Evolutionary conservation across 2,329 filamentous ascomycete genomes (phyloP).

Genomic region (Arthrobotrys sinensis): DNA sequence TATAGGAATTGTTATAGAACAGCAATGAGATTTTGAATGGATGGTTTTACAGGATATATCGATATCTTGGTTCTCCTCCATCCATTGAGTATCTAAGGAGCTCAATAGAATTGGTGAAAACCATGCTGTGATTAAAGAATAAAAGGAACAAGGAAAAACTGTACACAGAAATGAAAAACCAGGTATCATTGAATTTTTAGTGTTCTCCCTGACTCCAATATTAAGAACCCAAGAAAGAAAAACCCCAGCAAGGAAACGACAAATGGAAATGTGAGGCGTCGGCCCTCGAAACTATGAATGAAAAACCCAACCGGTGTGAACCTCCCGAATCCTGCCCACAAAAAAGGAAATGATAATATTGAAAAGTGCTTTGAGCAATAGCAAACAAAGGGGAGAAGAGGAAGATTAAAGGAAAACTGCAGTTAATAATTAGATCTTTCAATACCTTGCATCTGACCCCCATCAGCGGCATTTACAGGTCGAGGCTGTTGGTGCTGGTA

Average conservation of each 20-base stretch:
- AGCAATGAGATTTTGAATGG: constrained; percentile 1
- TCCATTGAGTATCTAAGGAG: constrained; percentile 1
- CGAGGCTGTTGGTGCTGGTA: constrained; percentile 49
- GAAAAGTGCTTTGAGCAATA: constrained; percentile 24
- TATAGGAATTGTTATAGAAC: not conserved
- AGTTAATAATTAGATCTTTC: constrained; percentile 62
- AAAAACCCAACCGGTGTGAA: constrained; percentile 44
- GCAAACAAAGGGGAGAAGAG: constrained; percentile 18
- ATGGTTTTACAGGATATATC: constrained; percentile 21
- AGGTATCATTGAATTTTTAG: constrained; percentile 59
- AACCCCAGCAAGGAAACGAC: constrained; percentile 21
- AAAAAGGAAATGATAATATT: constrained; percentile 54
- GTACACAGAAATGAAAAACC: constrained; percentile 55
- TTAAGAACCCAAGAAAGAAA: constrained; percentile 40
- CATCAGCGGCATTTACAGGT: constrained; percentile 43
- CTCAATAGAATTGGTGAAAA: constrained; percentile 16
- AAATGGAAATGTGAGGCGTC: constrained; percentile 49
- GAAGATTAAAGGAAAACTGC: constrained; percentile 3
- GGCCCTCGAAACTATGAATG: constrained; percentile 51
- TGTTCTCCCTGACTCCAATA: constrained; percentile 55
- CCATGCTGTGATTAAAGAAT: constrained; percentile 20
- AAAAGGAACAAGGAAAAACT: constrained; percentile 15
- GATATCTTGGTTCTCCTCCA: constrained; percentile 1
- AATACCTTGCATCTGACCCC: constrained; percentile 64
- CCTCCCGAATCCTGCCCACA: constrained; percentile 49